These are phyloP conservation scores for Boechera stricta DNA, from an alignment of 345 rosid genomes.

Conservation along the genomic window DNA sequence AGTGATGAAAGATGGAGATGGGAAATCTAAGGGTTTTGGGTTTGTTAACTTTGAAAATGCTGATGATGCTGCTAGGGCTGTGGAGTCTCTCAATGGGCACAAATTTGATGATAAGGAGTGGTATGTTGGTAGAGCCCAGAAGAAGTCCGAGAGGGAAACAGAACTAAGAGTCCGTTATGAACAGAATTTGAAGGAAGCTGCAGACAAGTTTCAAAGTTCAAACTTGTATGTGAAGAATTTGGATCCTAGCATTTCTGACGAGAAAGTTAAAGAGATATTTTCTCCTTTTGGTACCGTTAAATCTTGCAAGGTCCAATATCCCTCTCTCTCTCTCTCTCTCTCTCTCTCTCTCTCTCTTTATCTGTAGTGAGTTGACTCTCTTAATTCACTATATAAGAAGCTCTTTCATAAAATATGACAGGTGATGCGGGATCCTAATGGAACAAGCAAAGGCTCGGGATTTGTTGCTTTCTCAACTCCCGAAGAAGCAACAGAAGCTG, in stretches of 20 bases:
- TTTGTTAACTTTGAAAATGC: constrained; percentile 89
- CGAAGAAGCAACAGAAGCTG: constrained; percentile 89
- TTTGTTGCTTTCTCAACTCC: constrained; percentile 86
- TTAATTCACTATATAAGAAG: not conserved
- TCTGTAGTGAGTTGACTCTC: not conserved
- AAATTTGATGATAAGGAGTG: constrained; percentile 83
- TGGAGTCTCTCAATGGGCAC: constrained; percentile 81
- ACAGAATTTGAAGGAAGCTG: constrained; percentile 84
- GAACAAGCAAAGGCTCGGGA: constrained; percentile 80
- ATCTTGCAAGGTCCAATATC: constrained; percentile 80
- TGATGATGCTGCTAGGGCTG: constrained; percentile 88
- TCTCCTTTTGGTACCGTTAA: constrained; percentile 75
- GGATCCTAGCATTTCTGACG: constrained; percentile 86
- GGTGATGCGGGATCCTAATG: constrained; percentile 91
- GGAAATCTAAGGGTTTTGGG: constrained; percentile 88
- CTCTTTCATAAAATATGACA: constrained; percentile 25
- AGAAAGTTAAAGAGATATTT: constrained; percentile 84
- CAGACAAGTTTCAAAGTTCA: constrained; percentile 81
- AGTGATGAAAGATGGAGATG: constrained; percentile 84
- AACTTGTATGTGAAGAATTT: constrained; percentile 89
- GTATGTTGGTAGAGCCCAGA: constrained; percentile 95
- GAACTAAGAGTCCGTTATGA: constrained; percentile 76
- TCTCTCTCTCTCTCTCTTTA: constrained; percentile 16
- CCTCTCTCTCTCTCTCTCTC: constrained; percentile 2
- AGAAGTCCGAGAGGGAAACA: constrained; percentile 85